Base-by-base conservation (phyloP, 805 yeast genomes). In the fission yeast (Schizosaccharomyces pombe) region DNA sequence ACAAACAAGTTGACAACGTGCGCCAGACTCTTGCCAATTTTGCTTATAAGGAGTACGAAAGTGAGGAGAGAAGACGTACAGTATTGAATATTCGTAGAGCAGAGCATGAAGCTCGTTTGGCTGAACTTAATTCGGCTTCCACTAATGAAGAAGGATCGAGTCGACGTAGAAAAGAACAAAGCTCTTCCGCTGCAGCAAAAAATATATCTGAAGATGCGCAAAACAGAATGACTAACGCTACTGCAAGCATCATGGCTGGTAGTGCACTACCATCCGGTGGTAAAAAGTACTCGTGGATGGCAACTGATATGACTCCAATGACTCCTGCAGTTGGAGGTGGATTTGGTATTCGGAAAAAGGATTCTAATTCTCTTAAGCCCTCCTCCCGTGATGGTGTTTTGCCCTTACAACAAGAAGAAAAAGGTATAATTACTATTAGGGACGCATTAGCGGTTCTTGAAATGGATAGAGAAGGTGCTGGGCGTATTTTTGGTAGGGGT, bases 241-340 rank as follows among this genome's bases (percentile, higher is more conserved):
- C 54, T 5, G 54, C 54, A 5, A 31, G 43, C n/a, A 24, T 32
- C n/a, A 34, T 34, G 40, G 39, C 47, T 5, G 54, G 54, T 12
- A 40, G 47, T 16, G 47, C 47, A 22, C 22, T 40, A 22, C 47
- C 47, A n/a, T 47, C 52, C 19, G 43, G 54, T 19, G 40, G 47
- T 3, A 52, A 34, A 16, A 32, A 31, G n/a, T 52, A 52, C 47
- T 30, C 54, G 12, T 52, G 54, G 54, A 31, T 52, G 47, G 37
- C 47, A 12, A 31, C 40, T 16, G 39, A 30, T 30, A 47, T 24
- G 9, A 52, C 54, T 14, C 47, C 54, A n/a, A 22, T n/a, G 4
- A 28, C 54, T 16, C 54, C 54, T 30, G 54, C 54, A 4, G 24
- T 31, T 2, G 43, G 43, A 14, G 54, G 54, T 29, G 54, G 54